phyloP scores from a whole-genome alignment of 345 rosid genomes.

The Eucalyptus guilfoylei region DNA sequence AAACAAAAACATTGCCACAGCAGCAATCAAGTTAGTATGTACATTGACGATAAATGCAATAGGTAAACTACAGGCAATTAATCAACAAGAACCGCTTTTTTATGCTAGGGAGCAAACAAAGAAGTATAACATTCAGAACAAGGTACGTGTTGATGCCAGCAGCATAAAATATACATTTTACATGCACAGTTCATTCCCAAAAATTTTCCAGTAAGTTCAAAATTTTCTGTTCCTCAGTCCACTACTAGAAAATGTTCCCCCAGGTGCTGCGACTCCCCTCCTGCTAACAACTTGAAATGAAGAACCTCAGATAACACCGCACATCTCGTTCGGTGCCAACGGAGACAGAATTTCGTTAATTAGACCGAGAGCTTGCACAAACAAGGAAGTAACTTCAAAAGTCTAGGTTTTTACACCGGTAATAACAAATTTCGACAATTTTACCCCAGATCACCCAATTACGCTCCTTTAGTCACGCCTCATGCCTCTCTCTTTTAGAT shows the following conservation, averaged over 20 bases:
- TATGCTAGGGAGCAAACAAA: background rate
- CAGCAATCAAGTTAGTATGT: background rate
- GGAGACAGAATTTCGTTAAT: background rate
- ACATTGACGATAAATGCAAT: background rate
- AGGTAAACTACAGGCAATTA: background rate
- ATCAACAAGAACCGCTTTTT: background rate
- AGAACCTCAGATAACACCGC: background rate
- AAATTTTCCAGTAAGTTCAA: background rate
- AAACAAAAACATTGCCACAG: background rate
- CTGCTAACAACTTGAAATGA: background rate
- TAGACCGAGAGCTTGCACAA: background rate
- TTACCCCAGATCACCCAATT: background rate
- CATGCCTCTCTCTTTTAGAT: background rate
- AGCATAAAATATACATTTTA: background rate
- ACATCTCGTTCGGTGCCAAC: background rate
- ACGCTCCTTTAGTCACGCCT: background rate
- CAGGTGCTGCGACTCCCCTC: background rate
- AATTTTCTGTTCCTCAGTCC: background rate
- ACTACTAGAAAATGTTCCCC: background rate
- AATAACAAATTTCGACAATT: background rate
- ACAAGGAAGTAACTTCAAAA: background rate
- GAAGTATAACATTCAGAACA: background rate
- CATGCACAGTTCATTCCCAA: background rate
- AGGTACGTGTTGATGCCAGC: background rate
- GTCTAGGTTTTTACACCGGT: background rate